Evolutionary conservation across 2,329 filamentous ascomycete genomes (phyloP).

Genomic region (Nannizziopsis arthrosporioides): DNA sequence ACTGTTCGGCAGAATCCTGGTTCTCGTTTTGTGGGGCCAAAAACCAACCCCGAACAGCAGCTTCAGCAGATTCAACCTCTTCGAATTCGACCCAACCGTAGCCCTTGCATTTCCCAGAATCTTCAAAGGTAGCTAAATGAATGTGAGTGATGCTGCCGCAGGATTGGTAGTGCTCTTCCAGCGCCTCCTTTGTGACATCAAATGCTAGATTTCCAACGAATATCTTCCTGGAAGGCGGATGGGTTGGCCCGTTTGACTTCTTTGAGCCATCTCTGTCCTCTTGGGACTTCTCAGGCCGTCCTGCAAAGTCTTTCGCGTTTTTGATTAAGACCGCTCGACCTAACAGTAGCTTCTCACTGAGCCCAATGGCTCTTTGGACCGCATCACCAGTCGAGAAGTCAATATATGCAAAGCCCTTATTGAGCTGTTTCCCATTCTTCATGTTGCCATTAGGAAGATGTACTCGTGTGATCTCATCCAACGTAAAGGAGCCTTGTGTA

Average conservation of each 20-base stretch:
- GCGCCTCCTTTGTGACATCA: conserved; percentile 65
- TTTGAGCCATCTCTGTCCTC: conserved; percentile 24
- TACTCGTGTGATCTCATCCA: conserved; percentile 67
- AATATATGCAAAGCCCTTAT: conserved; percentile 93
- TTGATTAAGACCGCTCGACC: conserved; percentile 85
- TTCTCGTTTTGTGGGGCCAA: conserved; percentile 45
- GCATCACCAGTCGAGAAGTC: conserved; percentile 64
- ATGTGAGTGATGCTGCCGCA: conserved; percentile 74
- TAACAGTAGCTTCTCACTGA: conserved; percentile 71
- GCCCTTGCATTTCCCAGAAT: conserved; percentile 94
- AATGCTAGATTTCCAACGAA: conserved; percentile 89
- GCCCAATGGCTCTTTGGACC: conserved; percentile 63
- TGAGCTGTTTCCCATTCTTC: conserved; percentile 44
- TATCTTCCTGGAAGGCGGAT: conserved; percentile 61
- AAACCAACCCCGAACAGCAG: conserved; percentile 70
- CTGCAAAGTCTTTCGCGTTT: conserved; percentile 77
- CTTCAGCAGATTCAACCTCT: conserved; percentile 60
- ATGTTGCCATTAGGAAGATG: conserved; percentile 59
- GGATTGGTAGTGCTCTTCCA: conserved; percentile 68
- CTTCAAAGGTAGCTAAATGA: conserved; percentile 90
- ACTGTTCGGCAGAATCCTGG: conserved; percentile 41
- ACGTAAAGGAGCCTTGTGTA: conserved; percentile 52
- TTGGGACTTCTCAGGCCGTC: conserved; percentile 61
- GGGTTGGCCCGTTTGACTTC: conserved; percentile 22
- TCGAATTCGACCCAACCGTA: conserved; percentile 92